Percentiles rank a stretch among this genome's conserved stretches.
Evolutionary conservation across 768 basidiomycete genomes (phyloP).

Genomic region (Boletus bicolor): DNA sequence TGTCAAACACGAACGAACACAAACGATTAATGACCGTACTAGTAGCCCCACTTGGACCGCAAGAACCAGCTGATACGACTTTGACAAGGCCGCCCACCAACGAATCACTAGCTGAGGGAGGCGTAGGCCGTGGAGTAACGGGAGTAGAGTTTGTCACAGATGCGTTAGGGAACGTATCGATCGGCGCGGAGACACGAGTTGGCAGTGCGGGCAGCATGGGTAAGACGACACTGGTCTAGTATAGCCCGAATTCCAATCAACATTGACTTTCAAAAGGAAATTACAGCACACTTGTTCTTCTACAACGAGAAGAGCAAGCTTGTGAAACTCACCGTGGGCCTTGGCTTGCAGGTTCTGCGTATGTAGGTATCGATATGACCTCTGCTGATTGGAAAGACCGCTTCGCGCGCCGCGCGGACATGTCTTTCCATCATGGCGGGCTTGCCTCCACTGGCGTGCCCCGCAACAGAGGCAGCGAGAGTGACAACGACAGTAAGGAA

Average conservation of each 20-base stretch:
- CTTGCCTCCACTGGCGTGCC: background rate
- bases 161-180: background rate
- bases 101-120: background rate
- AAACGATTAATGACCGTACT: constrained; percentile 31
- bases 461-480: background rate
- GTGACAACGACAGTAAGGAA: background rate
- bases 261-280: background rate
- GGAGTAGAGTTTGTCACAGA: background rate
- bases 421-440: constrained; percentile 6
- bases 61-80: constrained; percentile 33
- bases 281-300: background rate
- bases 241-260: background rate
- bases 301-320: background rate
- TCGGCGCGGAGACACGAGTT: background rate
- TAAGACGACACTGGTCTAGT: background rate
- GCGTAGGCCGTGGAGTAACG: background rate
- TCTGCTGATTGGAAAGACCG: background rate
- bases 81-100: constrained; percentile 30
- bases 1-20: constrained; percentile 1
- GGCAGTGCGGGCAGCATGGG: background rate
- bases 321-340: background rate
- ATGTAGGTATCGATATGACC: background rate
- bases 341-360: background rate
- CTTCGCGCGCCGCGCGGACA: background rate
- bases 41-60: constrained; percentile 51